Evolutionary conservation across 306 rosid genomes (phyloP).

Genomic region (Dalbergia oliveri): DNA sequence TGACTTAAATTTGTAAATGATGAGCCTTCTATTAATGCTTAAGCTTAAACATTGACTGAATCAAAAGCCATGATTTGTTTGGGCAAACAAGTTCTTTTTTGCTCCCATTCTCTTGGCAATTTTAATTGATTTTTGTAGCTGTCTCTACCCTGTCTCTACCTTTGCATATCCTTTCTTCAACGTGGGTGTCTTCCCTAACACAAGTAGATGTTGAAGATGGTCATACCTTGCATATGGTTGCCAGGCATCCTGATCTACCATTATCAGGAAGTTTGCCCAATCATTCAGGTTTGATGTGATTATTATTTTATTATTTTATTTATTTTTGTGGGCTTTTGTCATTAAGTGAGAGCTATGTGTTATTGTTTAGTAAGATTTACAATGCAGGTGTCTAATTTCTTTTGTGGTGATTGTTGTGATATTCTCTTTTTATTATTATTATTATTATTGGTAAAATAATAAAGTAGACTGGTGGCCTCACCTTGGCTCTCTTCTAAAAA

Average conservation of each 20-base stretch:
- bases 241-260: constrained; percentile 78
- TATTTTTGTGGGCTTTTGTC: background rate
- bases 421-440: background rate
- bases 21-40: constrained; percentile 19
- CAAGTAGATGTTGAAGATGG: constrained; percentile 96
- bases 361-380: constrained; percentile 28
- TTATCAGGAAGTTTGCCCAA: constrained; percentile 64
- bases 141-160: background rate
- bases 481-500: background rate
- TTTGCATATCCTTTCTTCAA: constrained; percentile 41
- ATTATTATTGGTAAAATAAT: constrained; percentile 30
- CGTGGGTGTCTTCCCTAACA: constrained; percentile 60
- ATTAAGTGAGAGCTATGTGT: constrained; percentile 10
- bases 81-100: constrained; percentile 16
- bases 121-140: constrained; percentile 35
- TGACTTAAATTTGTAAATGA: constrained; percentile 37
- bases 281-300: constrained; percentile 72
- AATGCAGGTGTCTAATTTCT: constrained; percentile 23
- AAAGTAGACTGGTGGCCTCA: constrained; percentile 17
- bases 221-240: constrained; percentile 97
- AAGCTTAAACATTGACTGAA: background rate
- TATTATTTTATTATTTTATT: constrained; percentile 7
- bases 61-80: constrained; percentile 14
- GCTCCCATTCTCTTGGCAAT: constrained; percentile 36
- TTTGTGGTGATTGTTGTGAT: constrained; percentile 32